phyloP scores from a whole-genome alignment of 2,329 filamentous ascomycete species.

The Rutstroemia sp. region DNA sequence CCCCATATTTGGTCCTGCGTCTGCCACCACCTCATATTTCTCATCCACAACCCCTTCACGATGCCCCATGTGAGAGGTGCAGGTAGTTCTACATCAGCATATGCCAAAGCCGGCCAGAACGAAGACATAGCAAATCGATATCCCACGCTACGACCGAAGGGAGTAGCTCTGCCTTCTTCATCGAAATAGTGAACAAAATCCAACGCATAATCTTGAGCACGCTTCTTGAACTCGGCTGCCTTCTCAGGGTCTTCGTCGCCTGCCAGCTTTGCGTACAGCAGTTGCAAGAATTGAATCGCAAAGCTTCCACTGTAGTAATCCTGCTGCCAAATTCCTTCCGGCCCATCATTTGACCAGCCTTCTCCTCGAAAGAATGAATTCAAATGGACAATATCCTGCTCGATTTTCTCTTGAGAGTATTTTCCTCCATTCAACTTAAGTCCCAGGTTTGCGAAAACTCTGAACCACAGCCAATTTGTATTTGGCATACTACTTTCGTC shows the following conservation, averaged over 20 bases:
- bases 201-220: constrained; percentile 58
- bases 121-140: constrained; percentile 84
- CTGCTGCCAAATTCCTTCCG: constrained; percentile 73
- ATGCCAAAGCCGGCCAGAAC: constrained; percentile 73
- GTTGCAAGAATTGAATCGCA: constrained; percentile 72
- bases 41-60: constrained; percentile 67
- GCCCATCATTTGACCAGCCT: constrained; percentile 78
- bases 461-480: constrained; percentile 71
- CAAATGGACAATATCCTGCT: constrained; percentile 69
- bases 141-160: constrained; percentile 70
- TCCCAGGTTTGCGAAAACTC: constrained; percentile 75
- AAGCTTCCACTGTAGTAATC: constrained; percentile 81
- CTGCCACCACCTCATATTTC: constrained; percentile 75
- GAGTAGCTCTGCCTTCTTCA: constrained; percentile 61
- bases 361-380: constrained; percentile 77
- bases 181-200: constrained; percentile 75
- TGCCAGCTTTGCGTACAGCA: constrained; percentile 68
- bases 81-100: constrained; percentile 67
- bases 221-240: constrained; percentile 60
- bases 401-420: constrained; percentile 62
- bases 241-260: constrained; percentile 58
- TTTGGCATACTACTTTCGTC: constrained; percentile 50
- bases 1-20: constrained; percentile 69
- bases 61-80: constrained; percentile 69
- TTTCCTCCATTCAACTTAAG: constrained; percentile 66